Percentiles rank a stretch among this genome's conserved stretches.
phyloP scores from a whole-genome alignment of 495 filamentous ascomycete species.

The Aspergillus cristatus region DNA sequence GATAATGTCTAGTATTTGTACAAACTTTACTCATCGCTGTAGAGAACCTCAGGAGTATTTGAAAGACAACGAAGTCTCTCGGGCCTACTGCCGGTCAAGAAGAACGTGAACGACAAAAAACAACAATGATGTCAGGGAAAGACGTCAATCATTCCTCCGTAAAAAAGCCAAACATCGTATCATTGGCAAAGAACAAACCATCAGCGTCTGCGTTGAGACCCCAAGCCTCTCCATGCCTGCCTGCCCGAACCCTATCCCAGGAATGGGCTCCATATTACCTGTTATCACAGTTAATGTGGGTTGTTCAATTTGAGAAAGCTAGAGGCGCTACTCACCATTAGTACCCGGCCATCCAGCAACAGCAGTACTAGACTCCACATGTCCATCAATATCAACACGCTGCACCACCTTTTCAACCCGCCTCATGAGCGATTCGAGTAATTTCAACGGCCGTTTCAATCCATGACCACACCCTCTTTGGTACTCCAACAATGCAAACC shows the following conservation, averaged over 20 bases:
- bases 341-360: not conserved
- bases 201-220: not conserved
- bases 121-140: not conserved
- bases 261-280: not conserved
- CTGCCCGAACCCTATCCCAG: not conserved
- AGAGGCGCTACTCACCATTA: not conserved
- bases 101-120: no score
- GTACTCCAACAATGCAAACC: slow-evolving; percentile 5
- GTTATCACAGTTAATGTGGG: not conserved
- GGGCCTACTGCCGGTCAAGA: no score
- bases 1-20: no score
- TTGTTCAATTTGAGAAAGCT: not conserved
- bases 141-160: not conserved
- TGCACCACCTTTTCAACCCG: not conserved
- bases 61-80: no score
- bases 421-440: not conserved
- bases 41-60: no score
- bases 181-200: not conserved
- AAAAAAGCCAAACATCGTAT: not conserved
- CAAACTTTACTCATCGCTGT: no score
- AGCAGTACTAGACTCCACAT: no score
- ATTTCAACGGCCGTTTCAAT: slow-evolving; percentile 2
- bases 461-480: slow-evolving; percentile 7
- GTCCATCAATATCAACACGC: not conserved
- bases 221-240: not conserved